Evolutionary conservation across 2,329 filamentous ascomycete genomes (phyloP), one percentile per base, ranked within the genome.

Genomic region (Hypoxylon sp.): DNA sequence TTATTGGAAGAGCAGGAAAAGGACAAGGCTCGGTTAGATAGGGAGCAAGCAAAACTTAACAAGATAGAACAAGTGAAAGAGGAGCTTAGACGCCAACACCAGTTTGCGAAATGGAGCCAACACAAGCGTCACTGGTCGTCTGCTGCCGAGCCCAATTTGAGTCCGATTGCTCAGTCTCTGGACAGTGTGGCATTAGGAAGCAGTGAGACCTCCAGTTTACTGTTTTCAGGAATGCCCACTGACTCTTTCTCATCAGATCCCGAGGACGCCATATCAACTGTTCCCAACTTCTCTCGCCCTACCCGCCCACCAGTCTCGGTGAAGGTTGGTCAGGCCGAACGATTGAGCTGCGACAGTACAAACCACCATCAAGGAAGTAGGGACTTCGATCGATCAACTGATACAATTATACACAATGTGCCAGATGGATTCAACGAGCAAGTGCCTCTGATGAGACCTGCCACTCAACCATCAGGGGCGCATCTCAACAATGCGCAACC

Each of bases 51-150:
- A 11, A 74, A 69, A 46, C 66, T 80, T 35, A 73, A 76, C 50
- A 74, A 73, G 55, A 79, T 71, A 15, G 71, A 74, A 45, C 64
- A 61, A 17, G 67, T 67, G 7, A 79, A 79, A 59, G 67, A 73
- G 20, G 66, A 63, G 2, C 63, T 74, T 23, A 63, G 69, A 26
- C 50, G 65, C 16, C 63, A 67, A 37, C 66, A 72, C 45, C 57
- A 64, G 11, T 65, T 62, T 7, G 64, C 77, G 2, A 72, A 62
- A 55, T 82, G 77, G 80, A 73, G 68, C 45, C 71, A 71, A 16
- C 70, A 75, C 16, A 71, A 69, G 1, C 70, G 72, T 13, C 74
- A 78, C 45, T 83, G 79, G 80, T 79, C 76, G 3, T 81, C 78
- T 3, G 73, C 73, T 1, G 75, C 74, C 16, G 77, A 80, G 51